Evolutionary conservation across 2,329 filamentous ascomycete species (phyloP), one percentile per base, ranked within the genome.

Genomic region (Piedraia hortae): DNA sequence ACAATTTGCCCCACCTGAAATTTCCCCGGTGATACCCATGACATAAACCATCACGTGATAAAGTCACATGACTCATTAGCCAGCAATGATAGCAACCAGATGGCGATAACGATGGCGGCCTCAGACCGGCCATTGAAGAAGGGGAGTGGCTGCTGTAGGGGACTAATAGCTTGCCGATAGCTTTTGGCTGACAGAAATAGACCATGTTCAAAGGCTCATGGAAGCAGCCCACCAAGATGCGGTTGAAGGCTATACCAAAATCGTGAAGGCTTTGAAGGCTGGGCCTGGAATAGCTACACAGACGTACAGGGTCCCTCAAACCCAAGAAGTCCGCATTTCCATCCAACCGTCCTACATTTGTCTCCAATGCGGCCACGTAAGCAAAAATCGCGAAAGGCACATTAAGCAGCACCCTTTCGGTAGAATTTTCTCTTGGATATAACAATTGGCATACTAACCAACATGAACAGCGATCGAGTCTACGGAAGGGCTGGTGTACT

Each of bases 371-470:
- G 62, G 68, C 6, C 57, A 53, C 22, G 72, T 71, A 11, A 58
- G 70, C 27, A 60, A 59, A 7, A 12, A 65, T 30, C 59, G 69
- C 22, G 64, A 71, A 29, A 55, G 66, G 35, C 73, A 82, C 43
- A 65, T 66, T 25, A 75, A 71, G 39, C 52, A 53, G 22, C 73
- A 82, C 43, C 56, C 63, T 22, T 77, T 80, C 35, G 75, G 71
- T 78, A 53, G 27, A 48, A 5, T 11, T 4, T 8, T 8, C 7
- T 11, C 2, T 13, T 8, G 8, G 14, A 22, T 16, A 16, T 22
- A 16, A 22, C 15, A 17, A 10, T 11, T 5, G 4, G 10, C n/a
- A 23, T 31, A 20, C 29, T 21, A 10, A 34, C 22, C 23, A 18
- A 26, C 3, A 7, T 6, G 12, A 13, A 9, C 33, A 78, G 72